Evolutionary conservation across 169 alveolate species (phyloP), one percentile per base, ranked within the genome.

Genomic region (Plasmodium gonderi): DNA sequence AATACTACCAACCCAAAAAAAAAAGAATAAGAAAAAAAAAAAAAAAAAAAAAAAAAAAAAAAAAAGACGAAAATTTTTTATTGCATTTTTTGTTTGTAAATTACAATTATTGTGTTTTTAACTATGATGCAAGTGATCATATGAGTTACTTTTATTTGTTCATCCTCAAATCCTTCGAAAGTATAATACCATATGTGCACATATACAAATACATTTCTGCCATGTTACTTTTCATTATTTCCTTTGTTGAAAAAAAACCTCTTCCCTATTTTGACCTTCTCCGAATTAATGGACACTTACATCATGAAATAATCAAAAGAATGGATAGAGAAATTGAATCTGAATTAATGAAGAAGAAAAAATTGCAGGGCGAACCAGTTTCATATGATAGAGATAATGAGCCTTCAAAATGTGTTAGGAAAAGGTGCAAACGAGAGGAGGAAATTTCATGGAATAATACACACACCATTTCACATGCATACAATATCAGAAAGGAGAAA

Each of bases 81-180:
- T 64, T 87, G 4, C 72, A 51, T 60, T 87, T 87, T 76, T 65
- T 87, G 6, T 75, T 87, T 75, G 26, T 87, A 36, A 74, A 87
- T 87, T 87, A 87, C 65, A 87, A 87, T 74, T 87, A 87, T 45
- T 87, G 93, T 75, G 47, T 87, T n/a, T 87, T 42, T 29, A 87
- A 51, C 68, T 31, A 87, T 40, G 44, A 75, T 31, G 36, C 33
- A 14, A 67, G 79, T 51, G 67, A 60, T 0, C 36, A 54, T 11
- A 40, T 87, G 36, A 33, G 68, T 33, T 36, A 65, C 3, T 87
- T 75, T 60, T 17, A 67, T 33, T 36, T 87, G 7, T 20, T 26
- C 33, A 87, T 87, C 38, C 23, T 87, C 44, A 76, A 54, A 26
- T 40, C 29, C 14, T 87, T 87, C 47, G 79, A 74, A 33, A 40